A percentile compares a stretch with the other conserved stretches of the same genome.
These are phyloP conservation scores for Fallopia convolvulus DNA, from an alignment of 148 eudicot species.

Conservation along the genomic window DNA sequence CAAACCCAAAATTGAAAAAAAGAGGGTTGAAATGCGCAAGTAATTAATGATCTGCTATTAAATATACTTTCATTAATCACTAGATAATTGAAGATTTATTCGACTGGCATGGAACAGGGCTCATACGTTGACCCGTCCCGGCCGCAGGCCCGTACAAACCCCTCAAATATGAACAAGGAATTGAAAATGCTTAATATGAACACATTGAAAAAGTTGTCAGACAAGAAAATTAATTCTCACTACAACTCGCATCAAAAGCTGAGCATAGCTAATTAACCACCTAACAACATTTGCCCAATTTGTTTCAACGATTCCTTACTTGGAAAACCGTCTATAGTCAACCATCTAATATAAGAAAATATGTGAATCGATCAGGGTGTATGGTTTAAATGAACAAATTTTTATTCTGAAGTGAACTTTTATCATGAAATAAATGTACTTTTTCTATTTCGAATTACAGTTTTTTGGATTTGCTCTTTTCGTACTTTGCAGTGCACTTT, in stretches of 20 bases:
- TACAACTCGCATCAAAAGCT: not conserved
- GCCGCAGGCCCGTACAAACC: not conserved
- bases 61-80: not conserved
- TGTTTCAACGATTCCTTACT: not conserved
- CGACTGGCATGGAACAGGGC: not conserved
- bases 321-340: no score
- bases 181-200: not conserved
- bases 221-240: not conserved
- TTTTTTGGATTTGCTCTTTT: no score
- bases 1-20: not conserved
- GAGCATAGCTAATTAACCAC: no score
- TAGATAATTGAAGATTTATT: not conserved
- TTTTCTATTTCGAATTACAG: no score
- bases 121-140: not conserved
- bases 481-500: no score
- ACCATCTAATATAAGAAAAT: no score
- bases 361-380: no score
- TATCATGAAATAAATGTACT: no score
- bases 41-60: not conserved
- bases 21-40: not conserved
- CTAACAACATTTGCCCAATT: not conserved
- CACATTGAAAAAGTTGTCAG: not conserved
- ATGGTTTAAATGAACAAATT: no score
- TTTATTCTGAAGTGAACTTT: no score
- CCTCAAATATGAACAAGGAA: not conserved